Evolutionary conservation across 2,329 filamentous ascomycete genomes (phyloP).

Genomic region (Colletotrichum magnum): DNA sequence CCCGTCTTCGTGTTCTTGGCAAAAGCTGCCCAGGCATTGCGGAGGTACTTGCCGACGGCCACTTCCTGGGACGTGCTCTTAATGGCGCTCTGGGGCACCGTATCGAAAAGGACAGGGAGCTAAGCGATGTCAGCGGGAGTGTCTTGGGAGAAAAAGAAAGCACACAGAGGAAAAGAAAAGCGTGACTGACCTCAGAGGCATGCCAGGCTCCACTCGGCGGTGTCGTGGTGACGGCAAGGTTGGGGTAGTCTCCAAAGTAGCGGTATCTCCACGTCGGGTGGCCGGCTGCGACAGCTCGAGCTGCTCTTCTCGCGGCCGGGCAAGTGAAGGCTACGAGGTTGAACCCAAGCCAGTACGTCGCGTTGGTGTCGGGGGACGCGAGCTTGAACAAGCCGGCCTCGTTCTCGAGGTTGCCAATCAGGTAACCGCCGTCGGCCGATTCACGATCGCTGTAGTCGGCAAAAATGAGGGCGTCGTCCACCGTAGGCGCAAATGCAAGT

Average conservation of each 20-base stretch:
- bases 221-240: constrained; percentile 46
- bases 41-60: constrained; percentile 50
- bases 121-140: constrained; percentile 23
- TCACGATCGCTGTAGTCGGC: constrained; percentile 28
- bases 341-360: constrained; percentile 46
- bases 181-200: constrained; percentile 44
- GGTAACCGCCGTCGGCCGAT: constrained; percentile 35
- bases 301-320: constrained; percentile 46
- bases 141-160: constrained; percentile 7
- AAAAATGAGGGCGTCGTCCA: constrained; percentile 31
- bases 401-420: constrained; percentile 51
- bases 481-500: constrained; percentile 24
- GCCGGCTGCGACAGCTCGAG: constrained; percentile 43
- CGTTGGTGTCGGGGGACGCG: constrained; percentile 42
- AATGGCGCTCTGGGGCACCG: constrained; percentile 37
- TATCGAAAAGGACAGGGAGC: constrained; percentile 51
- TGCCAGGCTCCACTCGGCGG: constrained; percentile 53
- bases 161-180: constrained; percentile 1
- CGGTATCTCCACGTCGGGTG: constrained; percentile 55
- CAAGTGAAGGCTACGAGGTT: constrained; percentile 51
- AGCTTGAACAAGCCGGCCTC: constrained; percentile 50
- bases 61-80: constrained; percentile 47
- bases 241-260: constrained; percentile 54
- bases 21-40: constrained; percentile 56
- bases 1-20: constrained; percentile 54